Evolutionary conservation across 208 protist genomes (phyloP), one percentile per base, ranked within the genome.

Genomic region (Acanthamoeba sp.): DNA sequence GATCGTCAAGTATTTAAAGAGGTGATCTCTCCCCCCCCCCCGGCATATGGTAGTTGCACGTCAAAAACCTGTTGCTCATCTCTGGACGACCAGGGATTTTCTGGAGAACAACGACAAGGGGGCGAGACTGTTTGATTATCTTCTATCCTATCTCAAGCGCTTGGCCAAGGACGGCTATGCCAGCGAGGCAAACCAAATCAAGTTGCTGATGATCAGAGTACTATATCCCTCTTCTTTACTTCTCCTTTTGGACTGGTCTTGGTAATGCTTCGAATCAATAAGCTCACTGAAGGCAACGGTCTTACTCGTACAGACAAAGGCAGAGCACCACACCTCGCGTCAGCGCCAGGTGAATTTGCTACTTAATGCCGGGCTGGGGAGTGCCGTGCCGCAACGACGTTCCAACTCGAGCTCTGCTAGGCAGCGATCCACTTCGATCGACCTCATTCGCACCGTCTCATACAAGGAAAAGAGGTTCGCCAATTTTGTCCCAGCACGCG

Each of bases 91-190:
- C 82, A 90, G 82, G 55, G 82, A 90, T 40, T 90, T 90, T 90
- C 55, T 90, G 42, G 82, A 69, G 82, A 90, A 90, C 29, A 90
- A 90, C 34, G 82, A 90, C n/a, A 90, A 90, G 27, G 82, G 82
- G 29, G 82, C 82, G 20, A 59, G 82, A 29, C 52, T 90, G 29
- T 90, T 90, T 40, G 82, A 90, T 32, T 69, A 66, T 24, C 55
- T 90, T 3, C 34, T 59, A 38, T 66, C 45, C 24, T 90, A 69
- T 32, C 82, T 90, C 52, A 66, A 59, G 34, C 45, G 55, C 1
- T 24, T 90, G 18, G 55, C 52, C 34, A 90, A 90, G 52, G 82
- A 90, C 55, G 82, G 82, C 20, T 90, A 69, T n/a, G 52, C 55
- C 20, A 34, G 16, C 7, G 82, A 90, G 50, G 82, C 82, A 3